Base-by-base conservation (phyloP, 441 rosid species). In the Aquilaria agallochum region DNA sequence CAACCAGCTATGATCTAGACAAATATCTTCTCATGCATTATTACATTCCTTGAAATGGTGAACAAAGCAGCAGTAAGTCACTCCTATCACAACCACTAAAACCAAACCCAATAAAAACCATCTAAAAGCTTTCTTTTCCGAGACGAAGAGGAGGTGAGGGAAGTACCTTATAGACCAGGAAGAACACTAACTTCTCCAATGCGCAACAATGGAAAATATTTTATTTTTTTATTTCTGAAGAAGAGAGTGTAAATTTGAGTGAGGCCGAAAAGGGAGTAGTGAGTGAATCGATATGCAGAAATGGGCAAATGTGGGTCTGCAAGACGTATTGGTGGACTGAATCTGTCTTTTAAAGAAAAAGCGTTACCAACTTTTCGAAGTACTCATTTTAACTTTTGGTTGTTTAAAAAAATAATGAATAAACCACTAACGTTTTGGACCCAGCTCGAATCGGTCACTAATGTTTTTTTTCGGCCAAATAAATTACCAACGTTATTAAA, bases 1-100 rank as follows among this genome's bases (percentile, higher is more conserved):
- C 14, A 48, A 60, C 20, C 3, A 34, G 45, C 55, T 52, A 44
- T 61, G 9, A 33, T 14, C 34, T 9, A 7, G 11, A 15, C 33
- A n/a, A 45, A 11, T 27, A 40, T 11, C 46, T 3, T 50, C 20
- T 50, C 31, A 42, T 52, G 60, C 58, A 59, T 55, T 47, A 45
- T 57, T 20, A 53, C 45, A 62, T 64, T 54, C 50, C 75, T 69
- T 72, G 2, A 64, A 67, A 44, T 64, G 58, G 69, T 56, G 68
- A 65, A 49, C 74, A 69, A 68, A 60, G 8, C 8, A 5, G 52
- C 52, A 40, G 46, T 58, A 46, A 59, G 31, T 63, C 71, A 63
- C 76, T 69, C 56, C 83, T 68, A 55, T 85, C 50, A 66, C 81
- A 72, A 55, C 88, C 49, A 64, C 80, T 46, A 54, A 62, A 76